These are phyloP conservation scores for Bolboschoenoplectus hybrid DNA, from an alignment of 202 grass and related monocot species.

Conservation along the genomic window DNA sequence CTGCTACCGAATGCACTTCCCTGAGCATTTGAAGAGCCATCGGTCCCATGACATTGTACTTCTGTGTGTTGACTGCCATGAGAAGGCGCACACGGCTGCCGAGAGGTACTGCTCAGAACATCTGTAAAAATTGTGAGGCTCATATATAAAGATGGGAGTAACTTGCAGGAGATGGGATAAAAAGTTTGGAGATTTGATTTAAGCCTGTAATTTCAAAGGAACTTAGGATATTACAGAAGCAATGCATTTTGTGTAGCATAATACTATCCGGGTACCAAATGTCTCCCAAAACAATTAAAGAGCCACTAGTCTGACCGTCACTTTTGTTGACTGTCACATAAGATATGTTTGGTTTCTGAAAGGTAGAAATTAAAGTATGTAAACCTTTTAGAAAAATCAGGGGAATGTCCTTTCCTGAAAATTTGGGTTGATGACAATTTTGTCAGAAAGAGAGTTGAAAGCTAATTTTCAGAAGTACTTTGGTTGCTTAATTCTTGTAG, in stretches of 20 bases:
- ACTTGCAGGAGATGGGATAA: neutral
- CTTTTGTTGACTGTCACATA: neutral
- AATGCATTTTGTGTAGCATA: neutral
- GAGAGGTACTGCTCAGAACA: constrained; percentile 56
- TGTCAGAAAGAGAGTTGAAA: neutral
- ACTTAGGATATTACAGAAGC: neutral
- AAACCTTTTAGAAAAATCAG: neutral
- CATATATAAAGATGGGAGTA: too few relatives aligned
- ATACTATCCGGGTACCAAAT: neutral
- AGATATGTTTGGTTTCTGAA: neutral
- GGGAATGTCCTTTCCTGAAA: neutral
- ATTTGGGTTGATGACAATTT: neutral
- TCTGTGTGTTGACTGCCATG: constrained; percentile 92
- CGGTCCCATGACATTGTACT: constrained; percentile 98
- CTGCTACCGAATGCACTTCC: constrained; percentile 97
- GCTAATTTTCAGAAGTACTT: neutral
- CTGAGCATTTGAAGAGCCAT: constrained; percentile 94
- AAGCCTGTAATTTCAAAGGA: neutral
- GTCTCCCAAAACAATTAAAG: neutral
- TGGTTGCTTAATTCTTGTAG: neutral
- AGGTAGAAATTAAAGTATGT: neutral
- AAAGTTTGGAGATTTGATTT: neutral
- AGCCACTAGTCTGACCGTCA: neutral
- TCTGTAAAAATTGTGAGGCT: too few relatives aligned
- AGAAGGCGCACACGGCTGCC: constrained; percentile 80